Base-by-base conservation (phyloP, 139 green algal species). In the Dunaliella sp. region DNA sequence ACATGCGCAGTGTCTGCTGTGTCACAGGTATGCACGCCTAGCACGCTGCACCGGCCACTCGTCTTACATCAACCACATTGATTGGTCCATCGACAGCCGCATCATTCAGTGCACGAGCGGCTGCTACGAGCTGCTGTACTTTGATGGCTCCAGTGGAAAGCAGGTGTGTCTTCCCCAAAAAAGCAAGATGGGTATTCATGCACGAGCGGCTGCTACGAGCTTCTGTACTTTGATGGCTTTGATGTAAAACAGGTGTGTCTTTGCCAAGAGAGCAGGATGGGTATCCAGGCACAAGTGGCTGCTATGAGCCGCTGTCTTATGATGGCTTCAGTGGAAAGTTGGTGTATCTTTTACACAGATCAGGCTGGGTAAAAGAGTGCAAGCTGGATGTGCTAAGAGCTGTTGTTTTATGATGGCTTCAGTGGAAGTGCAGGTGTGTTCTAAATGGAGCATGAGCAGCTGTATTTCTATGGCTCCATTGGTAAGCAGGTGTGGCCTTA, bases 71-170 rank as follows among this genome's bases (percentile, higher is more conserved):
- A 92, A 77, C 21, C 88, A 93, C 80, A 38, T 95, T 1, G 93
- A 96, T 87, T 96, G 90, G 90, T 92, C 88, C 1, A 34, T 76
- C 0, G 91, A 96, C 83, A 72, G 82, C 30, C 83, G 72, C 12
- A 75, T 94, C 24, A 83, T 96, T 0, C 91, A 92, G 87, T 92
- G 88, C 31, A 95, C 82, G 38, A 91, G 89, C 81, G 87, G 91
- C 1, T 88, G 90, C 0, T 94, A 94, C 65, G 92, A 95, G 88
- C 82, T 96, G 77, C 86, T 96, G 48, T 93, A 94, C 85, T 94
- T 91, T 80, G 88, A 94, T 77, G 85, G 89, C 0, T n/a, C 30
- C 26, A 94, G 87, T 38, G 91, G 92, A 57, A 92, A 92, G 59
- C 91, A 93, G 87, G 85, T 85, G 31, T 36, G 72, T 12, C 65